Evolutionary conservation across 2,329 filamentous ascomycete species (phyloP).

Genomic region (Monilinia fructigena): DNA sequence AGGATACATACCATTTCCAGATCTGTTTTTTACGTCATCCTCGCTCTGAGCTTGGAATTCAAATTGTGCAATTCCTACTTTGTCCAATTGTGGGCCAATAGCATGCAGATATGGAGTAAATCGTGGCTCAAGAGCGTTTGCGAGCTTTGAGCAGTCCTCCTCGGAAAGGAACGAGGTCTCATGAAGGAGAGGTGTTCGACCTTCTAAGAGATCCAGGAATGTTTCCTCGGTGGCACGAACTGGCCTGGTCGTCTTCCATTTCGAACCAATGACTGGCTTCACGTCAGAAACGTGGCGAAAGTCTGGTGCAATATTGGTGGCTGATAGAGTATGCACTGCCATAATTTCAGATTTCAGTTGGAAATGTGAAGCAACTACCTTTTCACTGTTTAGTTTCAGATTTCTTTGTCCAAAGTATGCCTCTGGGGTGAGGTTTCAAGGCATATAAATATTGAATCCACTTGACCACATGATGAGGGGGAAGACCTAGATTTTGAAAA

Average conservation of each 20-base stretch:
- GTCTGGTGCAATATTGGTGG: neutral
- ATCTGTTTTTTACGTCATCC: constrained; percentile 17
- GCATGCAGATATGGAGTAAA: constrained; percentile 18
- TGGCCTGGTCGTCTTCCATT: constrained; percentile 7
- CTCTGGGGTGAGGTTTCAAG: neutral
- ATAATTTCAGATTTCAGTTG: neutral
- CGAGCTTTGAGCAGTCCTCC: neutral
- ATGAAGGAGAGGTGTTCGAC: constrained; percentile 8
- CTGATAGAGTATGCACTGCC: neutral
- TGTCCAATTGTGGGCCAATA: constrained; percentile 7
- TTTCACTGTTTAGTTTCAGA: neutral
- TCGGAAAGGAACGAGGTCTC: constrained; percentile 4
- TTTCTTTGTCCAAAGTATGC: neutral
- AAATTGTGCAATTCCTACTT: constrained; percentile 20
- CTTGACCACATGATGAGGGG: neutral
- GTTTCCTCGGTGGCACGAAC: neutral
- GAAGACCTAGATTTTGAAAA: neutral
- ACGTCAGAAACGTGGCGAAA: neutral
- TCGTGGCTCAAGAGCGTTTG: neutral
- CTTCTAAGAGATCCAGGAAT: constrained; percentile 14
- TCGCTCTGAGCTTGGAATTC: constrained; percentile 17
- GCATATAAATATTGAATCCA: constrained; percentile 2
- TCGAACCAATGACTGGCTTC: neutral
- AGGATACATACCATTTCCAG: constrained; percentile 13
- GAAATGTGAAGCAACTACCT: neutral